Conservation (phyloP, 2,329 filamentous ascomycete species). For the Pyrenophora tritici-repentis region DNA sequence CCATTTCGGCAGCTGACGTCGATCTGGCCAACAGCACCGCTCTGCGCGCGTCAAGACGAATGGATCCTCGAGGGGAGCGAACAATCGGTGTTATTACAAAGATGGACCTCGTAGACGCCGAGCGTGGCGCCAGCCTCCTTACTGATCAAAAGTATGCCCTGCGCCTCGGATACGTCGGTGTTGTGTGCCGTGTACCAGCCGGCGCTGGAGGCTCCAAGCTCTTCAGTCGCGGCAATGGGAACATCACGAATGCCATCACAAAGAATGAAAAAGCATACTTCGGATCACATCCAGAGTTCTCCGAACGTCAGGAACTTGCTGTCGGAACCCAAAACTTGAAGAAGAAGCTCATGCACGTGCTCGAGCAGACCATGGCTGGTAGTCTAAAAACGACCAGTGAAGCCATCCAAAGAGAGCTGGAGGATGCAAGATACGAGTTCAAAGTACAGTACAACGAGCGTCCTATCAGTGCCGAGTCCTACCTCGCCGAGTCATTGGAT, state of each 20-base stretch:
- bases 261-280: constrained; percentile 92
- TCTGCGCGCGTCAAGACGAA: constrained; percentile 82
- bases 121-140: constrained; percentile 76
- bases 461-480: constrained; percentile 91
- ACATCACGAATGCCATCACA: constrained; percentile 78
- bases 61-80: constrained; percentile 91
- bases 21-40: constrained; percentile 97
- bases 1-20: constrained; percentile 96
- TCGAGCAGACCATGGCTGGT: constrained; percentile 96
- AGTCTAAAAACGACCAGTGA: constrained; percentile 88
- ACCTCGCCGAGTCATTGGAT: constrained; percentile 92
- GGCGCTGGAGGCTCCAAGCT: constrained; percentile 65
- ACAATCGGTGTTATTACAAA: constrained; percentile 99
- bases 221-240: constrained; percentile 81
- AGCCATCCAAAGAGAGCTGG: constrained; percentile 90
- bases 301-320: constrained; percentile 70
- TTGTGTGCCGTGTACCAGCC: constrained; percentile 80
- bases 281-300: constrained; percentile 82
- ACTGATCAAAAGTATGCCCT: constrained; percentile 91
- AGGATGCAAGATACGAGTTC: constrained; percentile 97
- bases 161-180: constrained; percentile 93
- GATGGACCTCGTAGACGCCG: constrained; percentile 93
- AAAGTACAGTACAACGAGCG: constrained; percentile 99
- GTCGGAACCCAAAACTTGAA: constrained; percentile 86
- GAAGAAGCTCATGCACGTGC: constrained; percentile 94